Percentiles rank a stretch among this genome's conserved stretches.
Evolutionary conservation across 2,329 filamentous ascomycete genomes (phyloP).

Genomic region (Atkinsonella texensis): DNA sequence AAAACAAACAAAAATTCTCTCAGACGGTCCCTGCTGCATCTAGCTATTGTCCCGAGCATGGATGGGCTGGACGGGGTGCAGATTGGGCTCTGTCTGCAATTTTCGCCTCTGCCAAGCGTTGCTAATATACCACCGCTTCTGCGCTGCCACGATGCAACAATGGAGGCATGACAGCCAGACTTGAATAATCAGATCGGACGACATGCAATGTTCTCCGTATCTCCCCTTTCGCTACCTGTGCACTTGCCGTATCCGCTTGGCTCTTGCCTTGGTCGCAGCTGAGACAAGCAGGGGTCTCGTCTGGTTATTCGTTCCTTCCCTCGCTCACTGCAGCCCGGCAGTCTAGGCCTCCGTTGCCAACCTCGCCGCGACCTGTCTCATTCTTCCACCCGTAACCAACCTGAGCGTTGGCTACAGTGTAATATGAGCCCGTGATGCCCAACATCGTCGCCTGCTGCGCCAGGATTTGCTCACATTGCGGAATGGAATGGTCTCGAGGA

Average conservation of each 20-base stretch:
- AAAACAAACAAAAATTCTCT: too few relatives aligned
- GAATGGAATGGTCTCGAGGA: constrained; percentile 3
- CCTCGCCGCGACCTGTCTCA: background rate
- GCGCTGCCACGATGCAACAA: too few relatives aligned
- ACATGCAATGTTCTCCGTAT: background rate
- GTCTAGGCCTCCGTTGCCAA: too few relatives aligned
- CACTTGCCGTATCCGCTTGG: too few relatives aligned
- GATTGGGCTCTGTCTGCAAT: background rate
- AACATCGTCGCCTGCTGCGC: constrained; percentile 15
- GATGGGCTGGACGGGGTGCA: background rate
- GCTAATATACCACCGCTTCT: too few relatives aligned
- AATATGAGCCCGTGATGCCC: constrained; percentile 15
- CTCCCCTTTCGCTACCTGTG: too few relatives aligned
- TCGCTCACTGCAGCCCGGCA: background rate
- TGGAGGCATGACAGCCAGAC: background rate
- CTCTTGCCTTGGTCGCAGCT: too few relatives aligned
- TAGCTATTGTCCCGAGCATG: background rate
- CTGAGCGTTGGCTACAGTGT: constrained; percentile 19
- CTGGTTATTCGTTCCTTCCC: background rate
- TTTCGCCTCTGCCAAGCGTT: too few relatives aligned
- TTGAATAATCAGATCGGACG: background rate
- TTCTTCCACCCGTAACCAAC: constrained; percentile 22
- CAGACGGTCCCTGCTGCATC: too few relatives aligned
- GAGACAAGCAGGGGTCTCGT: too few relatives aligned
- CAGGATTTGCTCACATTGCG: constrained; percentile 15